phyloP scores from a whole-genome alignment of 148 eudicot species.

The Vaccinium macrocarpon region DNA sequence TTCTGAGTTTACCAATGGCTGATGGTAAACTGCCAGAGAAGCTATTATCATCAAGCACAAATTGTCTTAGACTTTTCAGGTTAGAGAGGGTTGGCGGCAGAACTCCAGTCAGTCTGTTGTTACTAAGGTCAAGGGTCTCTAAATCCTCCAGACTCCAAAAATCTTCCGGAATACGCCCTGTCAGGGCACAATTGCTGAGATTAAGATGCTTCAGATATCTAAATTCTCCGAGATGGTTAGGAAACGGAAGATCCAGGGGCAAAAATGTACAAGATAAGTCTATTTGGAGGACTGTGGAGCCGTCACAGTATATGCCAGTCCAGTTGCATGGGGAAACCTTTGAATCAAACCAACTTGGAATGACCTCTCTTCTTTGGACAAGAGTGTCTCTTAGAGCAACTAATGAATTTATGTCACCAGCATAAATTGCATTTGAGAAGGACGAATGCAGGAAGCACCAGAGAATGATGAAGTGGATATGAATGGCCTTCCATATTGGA shows the following conservation, averaged over 20 bases:
- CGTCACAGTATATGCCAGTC: constrained; percentile 67
- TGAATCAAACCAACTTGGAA: constrained; percentile 64
- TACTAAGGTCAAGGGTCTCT: constrained; percentile 67
- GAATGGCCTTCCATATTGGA: constrained; percentile 5
- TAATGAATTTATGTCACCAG: constrained; percentile 42
- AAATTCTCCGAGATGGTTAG: constrained; percentile 42
- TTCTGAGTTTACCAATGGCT: constrained; percentile 54
- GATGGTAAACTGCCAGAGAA: constrained; percentile 73
- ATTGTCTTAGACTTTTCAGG: constrained; percentile 42
- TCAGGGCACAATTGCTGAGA: constrained; percentile 67
- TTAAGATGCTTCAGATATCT: constrained; percentile 58
- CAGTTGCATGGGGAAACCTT: constrained; percentile 58
- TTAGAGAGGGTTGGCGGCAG: constrained; percentile 47
- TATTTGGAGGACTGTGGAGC: constrained; percentile 36
- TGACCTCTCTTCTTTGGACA: constrained; percentile 30
- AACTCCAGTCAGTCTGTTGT: constrained; percentile 49
- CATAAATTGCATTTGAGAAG: constrained; percentile 22
- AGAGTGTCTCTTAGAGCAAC: constrained; percentile 47
- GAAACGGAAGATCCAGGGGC: constrained; percentile 62
- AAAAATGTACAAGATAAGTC: constrained; percentile 44
- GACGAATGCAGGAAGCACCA: constrained; percentile 32
- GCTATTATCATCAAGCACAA: constrained; percentile 69
- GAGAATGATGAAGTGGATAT: constrained; percentile 17
- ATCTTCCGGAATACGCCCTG: constrained; percentile 46
- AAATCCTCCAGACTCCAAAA: constrained; percentile 60